A percentile compares a stretch with the other conserved stretches of the same genome.
phyloP scores from a whole-genome alignment of 768 basidiomycete genomes.

The Trametes cingulata region DNA sequence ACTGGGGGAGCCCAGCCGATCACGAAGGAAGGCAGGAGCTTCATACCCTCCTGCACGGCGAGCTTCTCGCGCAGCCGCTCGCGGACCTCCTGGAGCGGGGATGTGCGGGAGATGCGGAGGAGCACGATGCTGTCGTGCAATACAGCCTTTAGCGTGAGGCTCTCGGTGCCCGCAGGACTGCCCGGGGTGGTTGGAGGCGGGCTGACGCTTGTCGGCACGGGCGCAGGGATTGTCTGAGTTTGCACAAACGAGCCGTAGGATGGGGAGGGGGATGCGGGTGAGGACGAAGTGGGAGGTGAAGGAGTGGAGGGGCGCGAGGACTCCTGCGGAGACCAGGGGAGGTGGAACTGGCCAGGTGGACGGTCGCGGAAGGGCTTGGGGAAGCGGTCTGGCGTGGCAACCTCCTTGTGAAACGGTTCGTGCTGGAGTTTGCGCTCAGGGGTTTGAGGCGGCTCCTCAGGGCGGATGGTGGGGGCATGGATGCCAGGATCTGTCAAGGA shows the following conservation, averaged over 20 bases:
- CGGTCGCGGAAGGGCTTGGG: conserved; percentile 34
- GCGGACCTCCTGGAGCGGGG: conserved; percentile 54
- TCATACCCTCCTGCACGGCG: conserved; percentile 56
- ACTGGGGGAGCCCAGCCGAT: conserved; percentile 52
- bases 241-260: conserved; percentile 1
- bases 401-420: conserved; percentile 23
- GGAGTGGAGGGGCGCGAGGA: conserved; percentile 19
- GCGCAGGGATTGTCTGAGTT: not conserved
- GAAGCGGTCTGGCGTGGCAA: conserved; percentile 32
- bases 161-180: conserved; percentile 28
- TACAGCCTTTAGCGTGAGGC: conserved; percentile 63
- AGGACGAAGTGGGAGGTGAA: not conserved
- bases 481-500: conserved; percentile 23
- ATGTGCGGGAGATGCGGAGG: conserved; percentile 52
- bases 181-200: conserved; percentile 34
- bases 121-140: conserved; percentile 63
- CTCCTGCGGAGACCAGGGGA: conserved; percentile 26
- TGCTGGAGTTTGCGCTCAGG: conserved; percentile 15
- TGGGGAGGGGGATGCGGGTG: not conserved
- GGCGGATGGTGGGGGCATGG: conserved; percentile 13
- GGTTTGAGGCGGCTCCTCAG: conserved; percentile 14
- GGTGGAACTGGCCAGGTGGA: conserved; percentile 32
- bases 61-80: conserved; percentile 66
- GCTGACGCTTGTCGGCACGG: conserved; percentile 12
- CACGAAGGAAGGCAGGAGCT: conserved; percentile 55